Percentiles rank a stretch among this genome's conserved stretches.
These are phyloP conservation scores for Prunella vulgaris DNA, from an alignment of 257 asterid genomes.

Conservation along the genomic window DNA sequence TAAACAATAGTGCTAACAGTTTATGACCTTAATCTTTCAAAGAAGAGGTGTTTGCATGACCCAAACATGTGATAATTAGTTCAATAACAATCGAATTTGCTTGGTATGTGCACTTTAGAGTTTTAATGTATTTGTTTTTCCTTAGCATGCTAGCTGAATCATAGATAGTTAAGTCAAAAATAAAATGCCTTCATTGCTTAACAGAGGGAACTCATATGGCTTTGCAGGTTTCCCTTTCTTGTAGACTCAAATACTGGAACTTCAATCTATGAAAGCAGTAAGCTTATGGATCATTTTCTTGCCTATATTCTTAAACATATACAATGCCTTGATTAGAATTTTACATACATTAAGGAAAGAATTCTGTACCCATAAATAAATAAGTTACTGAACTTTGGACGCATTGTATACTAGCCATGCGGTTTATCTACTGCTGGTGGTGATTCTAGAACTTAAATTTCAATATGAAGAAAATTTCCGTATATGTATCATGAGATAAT, in stretches of 20 bases:
- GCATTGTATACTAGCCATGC: conserved; percentile 21
- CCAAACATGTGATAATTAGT: background rate
- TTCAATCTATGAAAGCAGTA: conserved; percentile 73
- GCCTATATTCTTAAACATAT: background rate
- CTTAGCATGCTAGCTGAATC: background rate
- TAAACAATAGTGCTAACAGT: too few relatives aligned
- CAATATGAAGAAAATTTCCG: background rate
- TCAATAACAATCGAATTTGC: background rate
- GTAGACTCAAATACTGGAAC: conserved; percentile 65
- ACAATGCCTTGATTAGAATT: background rate
- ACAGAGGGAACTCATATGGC: background rate
- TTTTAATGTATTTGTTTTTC: background rate
- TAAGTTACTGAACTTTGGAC: background rate
- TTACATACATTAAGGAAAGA: background rate
- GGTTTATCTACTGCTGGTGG: background rate
- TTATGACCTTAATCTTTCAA: background rate
- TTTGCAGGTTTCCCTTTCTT: conserved; percentile 72
- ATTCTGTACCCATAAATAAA: background rate
- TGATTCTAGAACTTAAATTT: background rate
- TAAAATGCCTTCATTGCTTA: conserved; percentile 11
- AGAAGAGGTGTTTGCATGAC: background rate
- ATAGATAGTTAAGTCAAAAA: background rate
- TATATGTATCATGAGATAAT: background rate
- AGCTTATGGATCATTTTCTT: conserved; percentile 19
- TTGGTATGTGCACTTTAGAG: background rate